These are phyloP conservation scores for Microbotryum silenes-acaulis DNA, from an alignment of 1,284 basidiomycete genomes.

Conservation along the genomic window DNA sequence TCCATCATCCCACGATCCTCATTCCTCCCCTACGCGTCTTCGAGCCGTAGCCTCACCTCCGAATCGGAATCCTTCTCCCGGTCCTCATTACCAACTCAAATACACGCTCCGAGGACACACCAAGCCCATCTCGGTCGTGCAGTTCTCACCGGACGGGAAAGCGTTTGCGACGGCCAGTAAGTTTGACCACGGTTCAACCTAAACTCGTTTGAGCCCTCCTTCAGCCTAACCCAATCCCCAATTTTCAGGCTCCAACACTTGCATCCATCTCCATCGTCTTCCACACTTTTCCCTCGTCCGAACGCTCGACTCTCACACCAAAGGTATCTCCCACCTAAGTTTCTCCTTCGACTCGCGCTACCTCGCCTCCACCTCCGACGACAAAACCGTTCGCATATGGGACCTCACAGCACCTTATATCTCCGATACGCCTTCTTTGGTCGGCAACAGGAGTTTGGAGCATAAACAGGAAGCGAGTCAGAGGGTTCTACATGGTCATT, in stretches of 20 bases:
- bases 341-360: conserved; percentile 74
- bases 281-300: conserved; percentile 21
- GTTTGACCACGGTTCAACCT: not conserved
- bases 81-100: conserved; percentile 28
- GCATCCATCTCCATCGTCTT: conserved; percentile 27
- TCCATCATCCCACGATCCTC: too few species aligned
- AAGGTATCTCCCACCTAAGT: conserved; percentile 76
- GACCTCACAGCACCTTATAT: conserved; percentile 45
- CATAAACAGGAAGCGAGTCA: conserved; percentile 2
- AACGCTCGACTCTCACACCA: conserved; percentile 13
- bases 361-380: conserved; percentile 82
- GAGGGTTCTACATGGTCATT: conserved; percentile 56
- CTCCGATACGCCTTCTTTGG: not conserved
- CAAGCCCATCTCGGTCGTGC: conserved; percentile 42
- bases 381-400: conserved; percentile 77
- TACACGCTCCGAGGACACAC: conserved; percentile 45
- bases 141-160: conserved; percentile 45
- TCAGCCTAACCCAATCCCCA: too few species aligned
- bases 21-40: too few species aligned
- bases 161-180: conserved; percentile 43
- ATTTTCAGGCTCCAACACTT: conserved; percentile 20
- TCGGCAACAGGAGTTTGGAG: not conserved
- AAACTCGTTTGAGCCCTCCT: not conserved
- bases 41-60: too few species aligned
- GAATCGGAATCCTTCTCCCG: too few species aligned